Conservation (phyloP, 2,329 filamentous ascomycete species). For the Xylariaceae sp. region DNA sequence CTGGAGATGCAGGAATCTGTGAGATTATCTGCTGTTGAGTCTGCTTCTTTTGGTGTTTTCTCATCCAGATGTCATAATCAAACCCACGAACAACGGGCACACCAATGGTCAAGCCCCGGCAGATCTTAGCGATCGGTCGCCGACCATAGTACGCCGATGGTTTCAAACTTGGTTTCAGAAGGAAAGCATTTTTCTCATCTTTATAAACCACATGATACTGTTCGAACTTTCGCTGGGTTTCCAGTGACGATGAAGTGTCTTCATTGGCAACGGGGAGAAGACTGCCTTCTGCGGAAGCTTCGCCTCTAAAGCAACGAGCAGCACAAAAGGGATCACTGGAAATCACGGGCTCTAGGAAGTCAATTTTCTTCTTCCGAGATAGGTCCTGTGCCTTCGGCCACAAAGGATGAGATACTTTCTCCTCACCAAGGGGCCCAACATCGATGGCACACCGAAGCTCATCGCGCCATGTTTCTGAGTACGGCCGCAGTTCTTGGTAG, state of each 20-base stretch:
- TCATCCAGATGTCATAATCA: conserved; percentile 71
- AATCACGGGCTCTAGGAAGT: conserved; percentile 38
- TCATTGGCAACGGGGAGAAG: conserved; percentile 28
- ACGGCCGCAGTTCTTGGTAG: conserved; percentile 79
- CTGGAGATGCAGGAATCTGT: conserved; percentile 25
- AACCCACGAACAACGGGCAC: conserved; percentile 89
- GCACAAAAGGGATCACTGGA: conserved; percentile 57
- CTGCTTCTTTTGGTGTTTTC: conserved; percentile 54
- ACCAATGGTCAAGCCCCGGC: conserved; percentile 77
- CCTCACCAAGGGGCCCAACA: conserved; percentile 83
- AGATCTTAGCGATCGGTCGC: conserved; percentile 76
- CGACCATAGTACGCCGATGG: conserved; percentile 83
- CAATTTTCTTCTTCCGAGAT: conserved; percentile 31
- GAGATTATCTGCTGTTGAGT: conserved; percentile 25
- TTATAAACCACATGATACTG: conserved; percentile 85
- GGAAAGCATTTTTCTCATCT: conserved; percentile 69
- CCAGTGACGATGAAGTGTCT: conserved; percentile 39
- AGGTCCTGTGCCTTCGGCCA: conserved; percentile 62
- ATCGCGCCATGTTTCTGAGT: conserved; percentile 89
- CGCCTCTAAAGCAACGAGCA: conserved; percentile 55
- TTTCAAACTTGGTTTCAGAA: conserved; percentile 79
- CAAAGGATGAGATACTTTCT: conserved; percentile 79
- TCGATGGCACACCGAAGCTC: conserved; percentile 87
- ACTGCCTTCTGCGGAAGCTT: conserved; percentile 53
- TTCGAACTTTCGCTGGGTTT: conserved; percentile 57